Base-by-base conservation (phyloP, 2,329 filamentous ascomycete genomes). In the Penicillium verrucosum region DNA sequence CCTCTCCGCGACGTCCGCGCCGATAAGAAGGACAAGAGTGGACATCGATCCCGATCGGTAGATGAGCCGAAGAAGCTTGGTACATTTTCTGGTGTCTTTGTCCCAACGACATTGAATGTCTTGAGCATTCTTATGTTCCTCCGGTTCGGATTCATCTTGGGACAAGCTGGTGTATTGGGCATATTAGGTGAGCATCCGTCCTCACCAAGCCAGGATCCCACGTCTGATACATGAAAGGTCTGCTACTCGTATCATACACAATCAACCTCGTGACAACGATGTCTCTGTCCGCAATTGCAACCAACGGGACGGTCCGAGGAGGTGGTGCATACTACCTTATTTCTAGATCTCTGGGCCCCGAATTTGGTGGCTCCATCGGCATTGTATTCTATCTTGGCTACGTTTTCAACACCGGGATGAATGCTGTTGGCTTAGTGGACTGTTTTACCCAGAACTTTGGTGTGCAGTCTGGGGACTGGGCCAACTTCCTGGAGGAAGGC, bases 51-150 rank as follows among this genome's bases (percentile, higher is more conserved):
- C 56, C 68, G 66, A 34, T 49, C 64, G 23, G 54, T 58, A 21
- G 70, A 72, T 43, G 63, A 61, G 49, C 73, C 70, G 16, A 76
- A 82, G 64, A 94, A 94, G 75, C 80, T 95, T 56, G 89, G 89
- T 37, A 87, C 85, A 9, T 85, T 91, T 63, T 89, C 86, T 4
- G 89, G 89, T 8, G 89, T 95, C 46, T 96, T 92, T 71, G 89
- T 96, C 16, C 91, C 91, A 1, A 91, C 91, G n/a, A 92, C 88
- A 59, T 79, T 95, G 63, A 96, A 94, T 73, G 91, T 96, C 41
- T 77, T 95, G 63, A 93, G 89, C 66, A 95, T 96, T 73, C 82
- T 96, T 60, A 95, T 96, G 90, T 96, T 96, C 75, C 80, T 96
- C 66, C 85, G 91, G 23, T 96, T 96, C 72, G 90, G 91, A 23